Evolutionary conservation across 2,329 filamentous ascomycete species (phyloP).

Genomic region (Gyromitra esculenta): DNA sequence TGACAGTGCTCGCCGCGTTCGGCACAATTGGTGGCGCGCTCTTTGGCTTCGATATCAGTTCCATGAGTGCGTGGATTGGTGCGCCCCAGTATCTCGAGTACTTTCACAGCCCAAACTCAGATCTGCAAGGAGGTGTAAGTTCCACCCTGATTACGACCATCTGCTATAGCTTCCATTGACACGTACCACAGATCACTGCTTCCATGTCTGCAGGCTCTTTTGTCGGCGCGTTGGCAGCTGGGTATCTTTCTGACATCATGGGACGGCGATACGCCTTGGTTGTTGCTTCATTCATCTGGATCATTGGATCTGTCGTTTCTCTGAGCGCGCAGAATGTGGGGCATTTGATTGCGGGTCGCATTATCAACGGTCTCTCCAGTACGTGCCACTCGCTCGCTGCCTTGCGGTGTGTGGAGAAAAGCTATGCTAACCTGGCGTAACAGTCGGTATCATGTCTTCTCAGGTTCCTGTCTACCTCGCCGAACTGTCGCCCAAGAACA

Average conservation of each 20-base stretch:
- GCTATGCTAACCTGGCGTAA: neutral
- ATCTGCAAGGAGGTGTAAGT: slow-evolving; percentile 60
- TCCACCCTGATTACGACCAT: neutral
- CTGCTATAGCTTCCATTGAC: slow-evolving; percentile 3
- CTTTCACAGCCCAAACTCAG: slow-evolving; percentile 65
- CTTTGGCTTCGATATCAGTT: slow-evolving; percentile 69
- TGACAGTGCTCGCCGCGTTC: slow-evolving; percentile 48
- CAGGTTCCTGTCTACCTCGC: slow-evolving; percentile 63
- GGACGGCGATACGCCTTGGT: slow-evolving; percentile 63
- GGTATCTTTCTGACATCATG: slow-evolving; percentile 63
- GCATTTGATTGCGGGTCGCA: slow-evolving; percentile 59
- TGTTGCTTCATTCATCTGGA: slow-evolving; percentile 62
- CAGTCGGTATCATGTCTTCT: slow-evolving; percentile 62
- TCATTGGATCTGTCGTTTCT: slow-evolving; percentile 61
- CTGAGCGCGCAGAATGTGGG: slow-evolving; percentile 58
- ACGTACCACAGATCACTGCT: slow-evolving; percentile 60
- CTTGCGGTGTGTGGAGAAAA: neutral
- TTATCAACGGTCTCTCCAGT: slow-evolving; percentile 58
- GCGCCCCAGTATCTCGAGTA: slow-evolving; percentile 65
- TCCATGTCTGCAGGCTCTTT: slow-evolving; percentile 66
- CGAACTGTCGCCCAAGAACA: slow-evolving; percentile 62
- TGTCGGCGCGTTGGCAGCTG: slow-evolving; percentile 63
- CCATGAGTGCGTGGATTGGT: slow-evolving; percentile 67
- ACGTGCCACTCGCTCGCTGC: neutral
- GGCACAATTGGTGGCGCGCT: slow-evolving; percentile 55